These are phyloP conservation scores for Boletus patriciae DNA, from an alignment of 768 basidiomycete species.

Conservation along the genomic window DNA sequence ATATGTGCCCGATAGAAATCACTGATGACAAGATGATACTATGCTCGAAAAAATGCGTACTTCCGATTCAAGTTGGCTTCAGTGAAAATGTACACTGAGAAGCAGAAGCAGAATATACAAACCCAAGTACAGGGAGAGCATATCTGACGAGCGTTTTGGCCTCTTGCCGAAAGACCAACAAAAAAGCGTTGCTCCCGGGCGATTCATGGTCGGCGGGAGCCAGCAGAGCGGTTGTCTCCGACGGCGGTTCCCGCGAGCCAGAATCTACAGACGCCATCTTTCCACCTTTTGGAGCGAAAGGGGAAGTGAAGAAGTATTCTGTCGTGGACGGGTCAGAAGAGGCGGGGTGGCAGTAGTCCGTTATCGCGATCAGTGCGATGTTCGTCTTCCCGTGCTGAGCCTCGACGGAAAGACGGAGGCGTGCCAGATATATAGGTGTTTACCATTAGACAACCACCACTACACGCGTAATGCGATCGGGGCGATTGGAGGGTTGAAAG, in stretches of 20 bases:
- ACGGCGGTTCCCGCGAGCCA: conserved; percentile 9
- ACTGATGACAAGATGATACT: conserved; percentile 83
- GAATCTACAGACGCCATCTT: conserved; percentile 3
- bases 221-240: conserved; percentile 61
- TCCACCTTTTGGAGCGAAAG: not conserved
- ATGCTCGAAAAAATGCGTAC: conserved; percentile 83
- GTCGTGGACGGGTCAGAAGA: conserved; percentile 1
- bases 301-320: conserved; percentile 1
- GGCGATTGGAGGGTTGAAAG: no score
- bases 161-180: conserved; percentile 5
- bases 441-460: no score
- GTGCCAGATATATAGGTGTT: no score
- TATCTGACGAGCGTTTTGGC: conserved; percentile 55
- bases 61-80: conserved; percentile 5
- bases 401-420: conserved; percentile 48
- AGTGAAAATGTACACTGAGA: not conserved
- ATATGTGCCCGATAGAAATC: conserved; percentile 89
- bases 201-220: conserved; percentile 35
- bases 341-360: not conserved
- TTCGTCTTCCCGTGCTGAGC: conserved; percentile 45
- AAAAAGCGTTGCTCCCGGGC: conserved; percentile 22
- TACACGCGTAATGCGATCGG: no score
- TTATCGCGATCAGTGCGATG: not conserved
- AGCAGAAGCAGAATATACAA: conserved; percentile 24
- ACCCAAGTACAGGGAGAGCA: conserved; percentile 76